Evolutionary conservation across 495 filamentous ascomycete genomes (phyloP), one percentile per base, ranked within the genome.

Genomic region (Penicillium canariense): DNA sequence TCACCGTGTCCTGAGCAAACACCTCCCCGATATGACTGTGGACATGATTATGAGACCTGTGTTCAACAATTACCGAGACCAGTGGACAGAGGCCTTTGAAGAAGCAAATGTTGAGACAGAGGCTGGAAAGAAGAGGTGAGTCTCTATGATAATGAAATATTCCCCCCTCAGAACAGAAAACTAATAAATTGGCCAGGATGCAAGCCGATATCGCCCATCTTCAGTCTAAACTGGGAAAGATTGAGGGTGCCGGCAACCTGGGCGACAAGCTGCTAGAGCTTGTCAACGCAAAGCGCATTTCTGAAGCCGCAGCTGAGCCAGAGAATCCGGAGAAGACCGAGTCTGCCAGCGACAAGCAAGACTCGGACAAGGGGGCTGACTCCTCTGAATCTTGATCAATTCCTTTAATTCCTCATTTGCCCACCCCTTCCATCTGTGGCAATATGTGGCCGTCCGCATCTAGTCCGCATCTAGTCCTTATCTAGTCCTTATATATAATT

Each of bases 11-110:
- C 75, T 99, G 42, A 87, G 81, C 60, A 94, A 89, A 65, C 87
- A 96, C 69, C 74, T 98, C 7, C 85, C 87, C 1, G 89, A 91
- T 47, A 81, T 84, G 60, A 87, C 86, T 0, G 84, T 97, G 0
- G 69, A 74, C 36, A 83, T 90, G 75, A 97, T 98, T 66, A 96
- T 97, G 90, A 75, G 79, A 6, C 88, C 91, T 7, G 91, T 98
- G 0, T 96, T 96, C 61, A 81, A 78, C 46, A 91, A 82, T 67
- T 98, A 97, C 67, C 84, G 85, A 57, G 87, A 87, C 52, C 90
- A 94, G 55, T 86, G 92, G 75, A 85, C 85, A 4, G 84, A 82
- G 50, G 87, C 89, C 15, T 89, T 91, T 62, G 70, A 82, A 38
- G 86, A 85, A 45, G 81, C 87, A 28, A 74, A 74, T 15, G 75